phyloP scores from a whole-genome alignment of 2,329 filamentous ascomycete genomes.

The Alternaria tenuissima region DNA sequence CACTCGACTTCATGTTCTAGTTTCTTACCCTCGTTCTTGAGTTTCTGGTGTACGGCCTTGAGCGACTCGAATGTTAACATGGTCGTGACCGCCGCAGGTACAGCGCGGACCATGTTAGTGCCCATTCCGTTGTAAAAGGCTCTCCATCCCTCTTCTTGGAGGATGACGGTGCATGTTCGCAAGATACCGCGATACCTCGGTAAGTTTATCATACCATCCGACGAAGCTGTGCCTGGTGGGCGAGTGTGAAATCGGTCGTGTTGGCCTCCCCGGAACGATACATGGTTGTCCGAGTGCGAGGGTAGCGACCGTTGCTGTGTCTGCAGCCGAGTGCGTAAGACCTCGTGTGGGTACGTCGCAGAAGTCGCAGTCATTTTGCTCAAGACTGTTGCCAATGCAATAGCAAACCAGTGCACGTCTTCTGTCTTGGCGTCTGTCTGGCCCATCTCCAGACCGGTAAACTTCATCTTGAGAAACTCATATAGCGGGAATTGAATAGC shows the following conservation, averaged over 20 bases:
- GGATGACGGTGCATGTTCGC: constrained; percentile 82
- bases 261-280: constrained; percentile 55
- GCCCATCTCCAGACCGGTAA: constrained; percentile 91
- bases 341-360: constrained; percentile 96
- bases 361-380: constrained; percentile 95
- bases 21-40: constrained; percentile 62
- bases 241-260: constrained; percentile 54
- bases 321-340: constrained; percentile 90
- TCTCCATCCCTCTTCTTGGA: constrained; percentile 91
- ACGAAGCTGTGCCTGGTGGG: constrained; percentile 57
- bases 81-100: constrained; percentile 94
- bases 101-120: constrained; percentile 94
- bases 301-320: constrained; percentile 81
- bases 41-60: constrained; percentile 58
- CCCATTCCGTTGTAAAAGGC: constrained; percentile 98
- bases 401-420: constrained; percentile 79
- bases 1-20: constrained; percentile 28
- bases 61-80: constrained; percentile 95
- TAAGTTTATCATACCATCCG: constrained; percentile 65
- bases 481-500: constrained; percentile 98
- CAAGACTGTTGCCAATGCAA: constrained; percentile 86
- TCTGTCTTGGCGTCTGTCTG: constrained; percentile 65
- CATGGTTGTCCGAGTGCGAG: constrained; percentile 57
- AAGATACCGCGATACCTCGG: constrained; percentile 78
- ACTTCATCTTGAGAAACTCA: constrained; percentile 88